Conservation (phyloP, 2,329 filamentous ascomycete species). For the Grosmannia penicillata region DNA sequence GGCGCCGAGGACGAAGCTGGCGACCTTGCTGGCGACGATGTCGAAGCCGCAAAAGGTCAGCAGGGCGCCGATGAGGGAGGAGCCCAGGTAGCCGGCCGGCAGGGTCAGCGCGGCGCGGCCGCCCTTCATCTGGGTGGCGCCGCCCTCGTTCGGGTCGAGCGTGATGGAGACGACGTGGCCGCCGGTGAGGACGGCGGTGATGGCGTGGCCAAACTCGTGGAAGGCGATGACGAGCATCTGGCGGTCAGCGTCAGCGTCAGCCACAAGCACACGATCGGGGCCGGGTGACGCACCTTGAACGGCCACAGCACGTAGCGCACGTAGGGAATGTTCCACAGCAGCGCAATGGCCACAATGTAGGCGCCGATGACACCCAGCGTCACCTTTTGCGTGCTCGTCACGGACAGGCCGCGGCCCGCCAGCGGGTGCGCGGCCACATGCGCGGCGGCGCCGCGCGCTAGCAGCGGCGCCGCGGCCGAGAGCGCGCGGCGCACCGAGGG, state of each 20-base stretch:
- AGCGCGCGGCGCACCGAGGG: conserved; percentile 5
- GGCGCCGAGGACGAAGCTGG: conserved; percentile 55
- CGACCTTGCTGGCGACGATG: conserved; percentile 68
- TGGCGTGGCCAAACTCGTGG: conserved; percentile 66
- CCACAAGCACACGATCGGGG: neutral
- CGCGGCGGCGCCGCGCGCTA: conserved; percentile 4
- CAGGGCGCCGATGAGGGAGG: conserved; percentile 60
- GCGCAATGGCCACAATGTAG: conserved; percentile 50
- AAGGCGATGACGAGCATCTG: conserved; percentile 75
- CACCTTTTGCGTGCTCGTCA: conserved; percentile 53
- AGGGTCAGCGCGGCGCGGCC: conserved; percentile 57
- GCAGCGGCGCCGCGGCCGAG: conserved; percentile 6
- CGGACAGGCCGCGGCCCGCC: conserved; percentile 23
- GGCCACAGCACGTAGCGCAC: conserved; percentile 64
- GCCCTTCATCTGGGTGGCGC: conserved; percentile 63
- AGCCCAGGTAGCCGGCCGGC: conserved; percentile 66
- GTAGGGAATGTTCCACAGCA: conserved; percentile 69
- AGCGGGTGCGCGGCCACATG: neutral
- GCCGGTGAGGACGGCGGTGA: conserved; percentile 57
- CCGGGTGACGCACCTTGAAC: conserved; percentile 51
- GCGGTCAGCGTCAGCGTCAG: neutral
- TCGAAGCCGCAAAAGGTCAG: conserved; percentile 71
- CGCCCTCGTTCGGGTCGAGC: conserved; percentile 61
- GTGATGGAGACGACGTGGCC: conserved; percentile 46
- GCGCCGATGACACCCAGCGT: conserved; percentile 51